phyloP scores from a whole-genome alignment of 257 asterid genomes.

The Ajuga chamaepitys region DNA sequence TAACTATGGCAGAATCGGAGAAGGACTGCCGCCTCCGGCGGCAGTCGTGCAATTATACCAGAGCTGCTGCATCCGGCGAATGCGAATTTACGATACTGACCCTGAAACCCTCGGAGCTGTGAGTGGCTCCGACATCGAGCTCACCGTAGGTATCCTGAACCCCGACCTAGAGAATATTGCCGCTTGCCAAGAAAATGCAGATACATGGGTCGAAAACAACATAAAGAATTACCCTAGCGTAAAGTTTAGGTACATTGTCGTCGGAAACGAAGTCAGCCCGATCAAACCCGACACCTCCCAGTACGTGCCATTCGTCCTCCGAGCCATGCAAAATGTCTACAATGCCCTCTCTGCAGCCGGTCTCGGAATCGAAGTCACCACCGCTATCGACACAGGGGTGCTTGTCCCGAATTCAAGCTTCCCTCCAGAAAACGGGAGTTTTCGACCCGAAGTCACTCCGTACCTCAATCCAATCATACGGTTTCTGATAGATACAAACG shows the following conservation, averaged over 20 bases:
- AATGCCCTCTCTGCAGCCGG: background rate
- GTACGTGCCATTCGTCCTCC: conserved; percentile 6
- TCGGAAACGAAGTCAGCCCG: conserved; percentile 34
- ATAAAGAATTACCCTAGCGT: background rate
- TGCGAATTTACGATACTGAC: conserved; percentile 30
- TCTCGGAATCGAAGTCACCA: conserved; percentile 4
- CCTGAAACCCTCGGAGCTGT: conserved; percentile 20
- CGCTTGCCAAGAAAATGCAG: background rate
- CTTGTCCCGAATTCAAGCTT: background rate
- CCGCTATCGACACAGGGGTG: background rate
- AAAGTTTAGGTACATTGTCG: conserved; percentile 12
- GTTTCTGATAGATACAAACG: background rate
- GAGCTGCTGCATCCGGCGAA: conserved; percentile 13
- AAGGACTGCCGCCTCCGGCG: conserved; percentile 13
- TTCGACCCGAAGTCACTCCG: background rate
- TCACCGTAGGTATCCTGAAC: conserved; percentile 26
- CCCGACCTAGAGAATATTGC: conserved; percentile 8
- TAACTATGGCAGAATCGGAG: conserved; percentile 19
- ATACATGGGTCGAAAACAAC: no score
- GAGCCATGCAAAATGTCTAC: conserved; percentile 16
- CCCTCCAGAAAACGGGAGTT: conserved; percentile 12
- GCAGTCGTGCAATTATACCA: conserved; percentile 18
- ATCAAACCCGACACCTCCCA: background rate
- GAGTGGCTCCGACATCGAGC: conserved; percentile 27
- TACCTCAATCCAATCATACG: conserved; percentile 7